These are phyloP conservation scores for Rutstroemia sp. DNA, from an alignment of 2,329 filamentous ascomycete species.

Conservation along the genomic window DNA sequence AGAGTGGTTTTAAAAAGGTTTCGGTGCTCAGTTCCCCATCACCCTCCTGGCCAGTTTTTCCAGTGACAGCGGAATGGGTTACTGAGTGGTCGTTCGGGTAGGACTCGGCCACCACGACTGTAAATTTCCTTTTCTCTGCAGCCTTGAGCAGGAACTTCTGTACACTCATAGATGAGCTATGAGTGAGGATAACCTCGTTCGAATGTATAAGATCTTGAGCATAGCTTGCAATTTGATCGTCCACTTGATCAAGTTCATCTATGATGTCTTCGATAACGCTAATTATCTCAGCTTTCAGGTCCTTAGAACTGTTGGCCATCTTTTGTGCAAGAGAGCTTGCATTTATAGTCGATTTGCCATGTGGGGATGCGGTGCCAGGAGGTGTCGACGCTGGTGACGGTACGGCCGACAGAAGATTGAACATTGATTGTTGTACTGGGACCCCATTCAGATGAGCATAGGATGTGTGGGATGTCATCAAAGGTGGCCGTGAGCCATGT, in stretches of 20 bases:
- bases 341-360: conserved; percentile 28
- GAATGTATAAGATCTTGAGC: conserved; percentile 90
- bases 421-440: conserved; percentile 63
- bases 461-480: conserved; percentile 55
- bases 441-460: conserved; percentile 49
- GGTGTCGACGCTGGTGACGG: conserved; percentile 49
- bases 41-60: conserved; percentile 40
- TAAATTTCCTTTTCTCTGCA: conserved; percentile 84
- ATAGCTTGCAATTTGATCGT: conserved; percentile 84
- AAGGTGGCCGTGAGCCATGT: conserved; percentile 45
- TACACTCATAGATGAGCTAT: conserved; percentile 78
- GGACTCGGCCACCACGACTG: conserved; percentile 73
- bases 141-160: conserved; percentile 86
- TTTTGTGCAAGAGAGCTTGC: conserved; percentile 23
- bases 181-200: conserved; percentile 85
- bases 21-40: conserved; percentile 33
- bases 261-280: conserved; percentile 93
- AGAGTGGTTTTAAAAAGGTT: conserved; percentile 69
- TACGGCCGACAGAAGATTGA: conserved; percentile 72
- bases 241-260: conserved; percentile 87
- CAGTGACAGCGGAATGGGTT: conserved; percentile 55
- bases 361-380: conserved; percentile 43
- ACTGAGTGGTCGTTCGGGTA: conserved; percentile 61
- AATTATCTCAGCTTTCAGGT: conserved; percentile 83
- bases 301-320: conserved; percentile 38